A percentile compares a stretch with the other conserved stretches of the same genome.
Evolutionary conservation across 2,329 filamentous ascomycete species (phyloP).

Genomic region (Alternaria gansuensis): DNA sequence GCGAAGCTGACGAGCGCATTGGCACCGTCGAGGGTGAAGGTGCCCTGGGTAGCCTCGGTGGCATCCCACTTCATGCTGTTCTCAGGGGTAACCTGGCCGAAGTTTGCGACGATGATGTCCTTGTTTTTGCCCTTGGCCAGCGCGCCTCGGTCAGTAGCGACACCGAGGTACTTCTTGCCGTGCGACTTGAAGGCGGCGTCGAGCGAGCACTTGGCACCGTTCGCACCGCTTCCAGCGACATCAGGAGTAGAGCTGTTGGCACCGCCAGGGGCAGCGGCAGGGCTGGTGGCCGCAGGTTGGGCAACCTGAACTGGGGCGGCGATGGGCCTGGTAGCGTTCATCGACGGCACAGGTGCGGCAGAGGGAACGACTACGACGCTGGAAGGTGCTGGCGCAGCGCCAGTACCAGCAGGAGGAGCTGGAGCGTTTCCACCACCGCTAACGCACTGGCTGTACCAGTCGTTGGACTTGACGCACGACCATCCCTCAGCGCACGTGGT

Average conservation of each 20-base stretch:
- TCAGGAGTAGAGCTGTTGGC: slow-evolving; percentile 17
- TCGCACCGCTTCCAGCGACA: slow-evolving; percentile 27
- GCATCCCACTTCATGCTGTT: slow-evolving; percentile 76
- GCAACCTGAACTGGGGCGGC: slow-evolving; percentile 12
- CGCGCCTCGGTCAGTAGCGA: slow-evolving; percentile 63
- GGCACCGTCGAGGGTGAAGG: slow-evolving; percentile 65
- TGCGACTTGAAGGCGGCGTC: slow-evolving; percentile 66
- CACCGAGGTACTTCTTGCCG: slow-evolving; percentile 73
- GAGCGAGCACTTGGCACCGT: slow-evolving; percentile 50
- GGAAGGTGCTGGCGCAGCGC: slow-evolving; percentile 14
- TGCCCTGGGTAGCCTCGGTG: slow-evolving; percentile 58
- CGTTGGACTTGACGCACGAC: slow-evolving; percentile 54
- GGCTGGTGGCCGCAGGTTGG: not conserved
- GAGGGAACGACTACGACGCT: slow-evolving; percentile 12
- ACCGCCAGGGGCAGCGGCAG: slow-evolving; percentile 6
- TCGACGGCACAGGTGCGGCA: slow-evolving; percentile 16
- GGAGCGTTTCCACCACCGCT: slow-evolving; percentile 13
- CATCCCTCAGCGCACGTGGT: slow-evolving; percentile 53
- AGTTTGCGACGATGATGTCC: slow-evolving; percentile 68
- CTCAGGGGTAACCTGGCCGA: slow-evolving; percentile 72
- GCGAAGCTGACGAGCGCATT: slow-evolving; percentile 71
- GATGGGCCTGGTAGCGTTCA: slow-evolving; percentile 19
- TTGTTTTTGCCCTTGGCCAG: slow-evolving; percentile 62
- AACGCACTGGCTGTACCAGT: slow-evolving; percentile 59
- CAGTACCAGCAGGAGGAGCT: slow-evolving; percentile 13